These are phyloP conservation scores for Puya raimondii DNA, from an alignment of 176 grass and related monocot species.

Conservation along the genomic window DNA sequence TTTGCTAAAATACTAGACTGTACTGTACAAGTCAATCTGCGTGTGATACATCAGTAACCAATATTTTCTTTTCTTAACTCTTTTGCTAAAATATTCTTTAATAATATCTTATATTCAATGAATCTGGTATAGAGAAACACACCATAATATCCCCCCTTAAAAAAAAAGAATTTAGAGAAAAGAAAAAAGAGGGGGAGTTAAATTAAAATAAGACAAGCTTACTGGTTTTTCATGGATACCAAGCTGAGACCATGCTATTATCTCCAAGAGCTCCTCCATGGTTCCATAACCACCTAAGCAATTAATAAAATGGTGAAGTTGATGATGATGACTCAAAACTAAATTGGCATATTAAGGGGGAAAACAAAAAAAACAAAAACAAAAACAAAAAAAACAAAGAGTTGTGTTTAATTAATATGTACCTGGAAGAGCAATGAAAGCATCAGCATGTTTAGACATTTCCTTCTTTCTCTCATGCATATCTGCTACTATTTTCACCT, in stretches of 20 bases:
- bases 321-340: not conserved
- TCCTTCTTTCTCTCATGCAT: conserved; percentile 81
- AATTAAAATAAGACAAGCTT: conserved; percentile 30
- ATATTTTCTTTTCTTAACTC: too few species aligned
- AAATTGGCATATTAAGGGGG: not conserved
- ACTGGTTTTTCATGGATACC: conserved; percentile 96
- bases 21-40: too few species aligned
- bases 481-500: conserved; percentile 55
- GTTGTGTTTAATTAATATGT: not conserved
- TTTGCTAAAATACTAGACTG: too few species aligned
- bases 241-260: conserved; percentile 88
- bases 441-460: conserved; percentile 67
- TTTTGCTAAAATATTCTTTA: not conserved
- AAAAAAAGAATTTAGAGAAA: conserved; percentile 3
- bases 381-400: not conserved
- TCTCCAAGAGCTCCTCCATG: conserved; percentile 91
- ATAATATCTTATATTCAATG: too few species aligned
- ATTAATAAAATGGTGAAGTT: conserved; percentile 2
- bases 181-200: conserved; percentile 26
- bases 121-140: too few species aligned
- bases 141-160: not conserved
- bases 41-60: too few species aligned
- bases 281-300: conserved; percentile 81
- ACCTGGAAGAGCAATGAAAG: conserved; percentile 73
- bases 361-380: not conserved